Conservation (phyloP, 495 filamentous ascomycete genomes). For the Chaetomium tenue region DNA sequence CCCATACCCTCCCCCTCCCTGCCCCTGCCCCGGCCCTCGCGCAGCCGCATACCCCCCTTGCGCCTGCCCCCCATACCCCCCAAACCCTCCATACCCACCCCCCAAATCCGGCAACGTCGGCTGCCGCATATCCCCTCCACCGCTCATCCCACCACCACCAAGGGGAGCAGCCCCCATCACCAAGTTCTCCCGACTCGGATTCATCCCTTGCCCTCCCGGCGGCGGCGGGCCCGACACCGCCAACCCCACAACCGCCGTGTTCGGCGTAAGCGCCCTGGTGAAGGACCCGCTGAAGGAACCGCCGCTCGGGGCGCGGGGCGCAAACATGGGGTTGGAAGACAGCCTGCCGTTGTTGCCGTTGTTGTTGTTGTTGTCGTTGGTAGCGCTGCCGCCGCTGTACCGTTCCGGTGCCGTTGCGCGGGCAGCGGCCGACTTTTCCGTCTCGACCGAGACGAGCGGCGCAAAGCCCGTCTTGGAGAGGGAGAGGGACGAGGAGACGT, state of each 20-base stretch:
- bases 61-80: background rate
- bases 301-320: conserved; percentile 20
- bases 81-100: background rate
- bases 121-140: conserved; percentile 22
- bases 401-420: conserved; percentile 29
- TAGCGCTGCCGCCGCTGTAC: conserved; percentile 19
- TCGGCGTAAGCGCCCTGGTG: conserved; percentile 40
- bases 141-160: background rate
- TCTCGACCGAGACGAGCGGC: conserved; percentile 17
- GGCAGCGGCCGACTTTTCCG: conserved; percentile 20
- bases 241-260: background rate
- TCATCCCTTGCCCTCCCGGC: conserved; percentile 5
- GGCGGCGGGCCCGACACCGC: conserved; percentile 12
- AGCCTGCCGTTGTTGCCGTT: background rate
- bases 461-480: conserved; percentile 31
- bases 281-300: too few relatives aligned
- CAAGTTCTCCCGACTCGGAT: conserved; percentile 35
- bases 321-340: conserved; percentile 18
- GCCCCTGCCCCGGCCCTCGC: conserved; percentile 1
- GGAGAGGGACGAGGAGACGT: conserved; percentile 34
- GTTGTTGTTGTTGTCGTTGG: too few relatives aligned
- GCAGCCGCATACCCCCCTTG: background rate
- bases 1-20: conserved; percentile 12
- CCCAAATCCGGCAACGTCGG: conserved; percentile 37
- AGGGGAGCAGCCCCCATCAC: conserved; percentile 29